Evolutionary conservation across 225 moss, liverwort and hornwort species (phyloP).

Genomic region (Bryum argenteum): DNA sequence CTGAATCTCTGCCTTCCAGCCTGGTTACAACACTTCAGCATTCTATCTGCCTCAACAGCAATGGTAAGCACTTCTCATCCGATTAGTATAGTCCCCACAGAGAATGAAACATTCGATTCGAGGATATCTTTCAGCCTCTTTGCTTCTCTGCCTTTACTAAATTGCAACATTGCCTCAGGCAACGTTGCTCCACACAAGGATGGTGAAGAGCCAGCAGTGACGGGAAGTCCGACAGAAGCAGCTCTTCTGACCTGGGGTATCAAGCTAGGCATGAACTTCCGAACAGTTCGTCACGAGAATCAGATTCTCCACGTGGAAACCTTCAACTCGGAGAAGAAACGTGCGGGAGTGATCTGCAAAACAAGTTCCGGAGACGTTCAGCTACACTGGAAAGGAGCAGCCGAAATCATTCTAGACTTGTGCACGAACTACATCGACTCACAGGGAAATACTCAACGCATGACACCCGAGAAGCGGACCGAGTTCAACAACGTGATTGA

Average conservation of each 20-base stretch:
- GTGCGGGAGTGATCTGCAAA: constrained; percentile 32
- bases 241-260: constrained; percentile 36
- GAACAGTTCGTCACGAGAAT: constrained; percentile 10
- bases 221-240: constrained; percentile 43
- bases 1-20: constrained; percentile 5
- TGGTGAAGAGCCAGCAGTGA: constrained; percentile 15
- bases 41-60: constrained; percentile 37
- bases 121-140: too few relatives aligned
- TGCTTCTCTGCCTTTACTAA: too few relatives aligned
- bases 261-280: constrained; percentile 32
- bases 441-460: not conserved
- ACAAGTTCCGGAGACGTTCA: constrained; percentile 9
- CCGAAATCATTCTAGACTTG: constrained; percentile 38
- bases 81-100: not conserved
- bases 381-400: constrained; percentile 47
- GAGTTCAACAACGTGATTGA: constrained; percentile 18
- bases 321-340: constrained; percentile 48
- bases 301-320: constrained; percentile 34
- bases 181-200: constrained; percentile 26
- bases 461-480: constrained; percentile 16
- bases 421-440: constrained; percentile 26
- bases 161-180: not conserved
- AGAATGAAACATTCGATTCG: too few relatives aligned
- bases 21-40: not conserved
- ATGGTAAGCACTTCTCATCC: constrained; percentile 21